Base-by-base conservation (phyloP, 805 yeast species). In the Ogataea nitratoaversa region DNA sequence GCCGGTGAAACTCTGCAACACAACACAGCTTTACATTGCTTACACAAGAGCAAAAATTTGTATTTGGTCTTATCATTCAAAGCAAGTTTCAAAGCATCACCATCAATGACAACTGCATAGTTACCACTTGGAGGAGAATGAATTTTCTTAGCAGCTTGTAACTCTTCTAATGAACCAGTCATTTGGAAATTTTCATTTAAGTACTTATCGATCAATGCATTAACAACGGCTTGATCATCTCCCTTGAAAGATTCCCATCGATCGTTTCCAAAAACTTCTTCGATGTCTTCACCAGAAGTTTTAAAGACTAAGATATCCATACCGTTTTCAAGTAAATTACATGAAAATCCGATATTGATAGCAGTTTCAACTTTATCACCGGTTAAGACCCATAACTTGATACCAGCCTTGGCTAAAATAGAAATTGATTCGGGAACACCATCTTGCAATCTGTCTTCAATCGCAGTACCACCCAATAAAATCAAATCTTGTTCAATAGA, bases 281-380 rank as follows among this genome's bases (percentile, higher is more conserved):
- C 74, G 14, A 71, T 68, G 52, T 78, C 82, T 3, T 71, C 74
- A 46, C 81, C 82, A 18, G 72, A 65, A 1, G 82, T 76, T 51
- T 79, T 78, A 37, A 84, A 62, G 9, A 85, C 78, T 37, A 85
- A 59, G 19, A 85, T 63, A 50, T 85, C 82, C 95, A 85, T 84
- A 34, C 82, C 85, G 48, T 74, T 82, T 40, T 81, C 82, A 41
- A 85, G 67, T 40, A 85, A 65, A 53, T 85, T 85, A 72, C 95
- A 85, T 2, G 90, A 82, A 56, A 85, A 85, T 3, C 93, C 95
- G 67, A 85, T 85, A 54, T 85, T 85, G 51, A 85, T 84, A 11
- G 93, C 95, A 24, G 95, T 85, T 62, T 85, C 95, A n/a, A 85
- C 86, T 60, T 83, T 84, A 60, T 85, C 95, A 65, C 95, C 95